Evolutionary conservation across 1,284 basidiomycete genomes (phyloP), one percentile per base, ranked within the genome.

Genomic region (Trichosporon coremiiforme): DNA sequence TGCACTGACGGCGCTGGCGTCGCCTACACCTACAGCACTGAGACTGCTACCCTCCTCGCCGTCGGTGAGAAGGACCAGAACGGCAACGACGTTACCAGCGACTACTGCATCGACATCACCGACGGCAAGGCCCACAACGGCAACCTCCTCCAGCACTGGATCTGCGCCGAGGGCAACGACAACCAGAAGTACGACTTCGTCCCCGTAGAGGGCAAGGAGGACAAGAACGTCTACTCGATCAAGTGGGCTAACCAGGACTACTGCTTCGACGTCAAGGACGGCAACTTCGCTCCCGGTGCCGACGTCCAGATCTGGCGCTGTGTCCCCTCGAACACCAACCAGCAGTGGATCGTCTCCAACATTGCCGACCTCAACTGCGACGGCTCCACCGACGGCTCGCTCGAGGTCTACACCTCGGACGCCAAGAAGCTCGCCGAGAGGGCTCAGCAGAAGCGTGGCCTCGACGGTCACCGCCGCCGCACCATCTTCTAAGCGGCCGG

Each of bases 241-340:
- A 66, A 75, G 67, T 81, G 79, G 80, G 50, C 62, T 45, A 72
- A 70, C 38, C 65, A 68, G 22, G 70, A 75, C 68, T 73, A 72
- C 71, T 80, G 80, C 73, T 69, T 78, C 67, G 81, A 82, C 73
- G 70, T 81, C 31, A 75, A 71, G 29, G 76, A 80, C 69, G 79
- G 77, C 53, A 74, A 73, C 15, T 65, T 63, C 22, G 72, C 67
- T 66, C 75, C 69, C 17, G 79, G 79, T 12, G 77, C 78, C 71
- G 69, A 72, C 36, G 64, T 77, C 36, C 81, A 82, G 71, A 68
- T 79, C 41, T 82, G 81, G 81, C 69, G 65, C 22, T 81, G 81
- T 71, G 70, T 68, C 71, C 29, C 55, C 38, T 65, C 70, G 65
- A 82, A 81, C 75, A 70, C 72, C 67, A 80, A 82, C 74, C 81